phyloP scores from a whole-genome alignment of 129 eudicot genomes.

The Helichrysum umbraculigerum region DNA sequence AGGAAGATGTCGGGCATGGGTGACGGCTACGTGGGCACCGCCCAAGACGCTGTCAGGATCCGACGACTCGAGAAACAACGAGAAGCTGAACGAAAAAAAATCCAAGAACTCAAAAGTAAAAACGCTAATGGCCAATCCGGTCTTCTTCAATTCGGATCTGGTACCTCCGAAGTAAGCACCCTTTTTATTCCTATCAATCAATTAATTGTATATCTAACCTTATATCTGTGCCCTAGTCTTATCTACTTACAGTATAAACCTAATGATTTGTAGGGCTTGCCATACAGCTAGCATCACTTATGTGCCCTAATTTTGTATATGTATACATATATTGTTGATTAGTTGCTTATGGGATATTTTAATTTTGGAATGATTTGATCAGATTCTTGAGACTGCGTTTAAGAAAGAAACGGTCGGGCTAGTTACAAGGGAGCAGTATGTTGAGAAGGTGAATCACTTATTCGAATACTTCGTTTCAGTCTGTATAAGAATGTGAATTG shows the following conservation, averaged over 20 bases:
- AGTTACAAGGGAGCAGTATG: constrained; percentile 92
- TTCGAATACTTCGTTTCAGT: not conserved
- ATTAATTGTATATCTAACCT: not conserved
- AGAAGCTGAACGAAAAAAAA: constrained; percentile 93
- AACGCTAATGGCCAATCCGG: constrained; percentile 92
- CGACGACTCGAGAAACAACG: constrained; percentile 95
- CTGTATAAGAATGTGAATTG: not conserved
- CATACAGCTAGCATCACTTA: no score
- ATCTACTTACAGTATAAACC: not conserved
- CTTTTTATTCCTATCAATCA: constrained; percentile 20
- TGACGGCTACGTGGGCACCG: constrained; percentile 98
- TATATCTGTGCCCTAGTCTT: constrained; percentile 19
- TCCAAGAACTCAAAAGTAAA: constrained; percentile 85
- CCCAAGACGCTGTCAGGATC: constrained; percentile 94
- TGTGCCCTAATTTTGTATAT: no score
- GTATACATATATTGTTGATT: not conserved
- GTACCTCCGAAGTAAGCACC: constrained; percentile 76
- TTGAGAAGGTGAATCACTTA: constrained; percentile 67
- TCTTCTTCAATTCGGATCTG: constrained; percentile 96
- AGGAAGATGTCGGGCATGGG: constrained; percentile 97
- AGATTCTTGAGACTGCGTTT: constrained; percentile 98
- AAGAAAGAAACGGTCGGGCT: constrained; percentile 99
- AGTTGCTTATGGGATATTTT: constrained; percentile 9
- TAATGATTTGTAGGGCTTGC: no score
- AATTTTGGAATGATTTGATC: constrained; percentile 21